Evolutionary conservation across 116 monocot genomes (phyloP).

Genomic region (Zostera marina): DNA sequence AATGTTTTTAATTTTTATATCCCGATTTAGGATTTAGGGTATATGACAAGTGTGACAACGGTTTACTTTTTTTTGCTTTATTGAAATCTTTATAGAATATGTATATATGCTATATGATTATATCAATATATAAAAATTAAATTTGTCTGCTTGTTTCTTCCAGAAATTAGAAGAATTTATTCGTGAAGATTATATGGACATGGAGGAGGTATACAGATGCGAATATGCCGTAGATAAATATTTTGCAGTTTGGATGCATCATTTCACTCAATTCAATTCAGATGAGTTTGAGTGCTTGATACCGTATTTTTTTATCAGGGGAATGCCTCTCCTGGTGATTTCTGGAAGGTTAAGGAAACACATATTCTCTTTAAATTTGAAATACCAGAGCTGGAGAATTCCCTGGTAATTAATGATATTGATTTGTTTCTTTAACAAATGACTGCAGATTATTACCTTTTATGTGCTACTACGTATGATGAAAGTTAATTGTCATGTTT

Average conservation of each 20-base stretch:
- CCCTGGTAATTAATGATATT: constrained; percentile 29
- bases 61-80: no score
- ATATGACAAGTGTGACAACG: no score
- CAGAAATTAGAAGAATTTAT: constrained; percentile 17
- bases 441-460: constrained; percentile 1
- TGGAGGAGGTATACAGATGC: constrained; percentile 4
- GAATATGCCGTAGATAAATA: neutral
- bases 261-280: neutral
- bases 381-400: constrained; percentile 36
- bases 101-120: neutral
- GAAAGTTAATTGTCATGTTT: neutral
- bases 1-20: no score
- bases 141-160: neutral
- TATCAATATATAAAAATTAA: neutral
- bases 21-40: no score
- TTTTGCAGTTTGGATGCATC: neutral
- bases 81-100: no score
- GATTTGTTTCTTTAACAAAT: neutral
- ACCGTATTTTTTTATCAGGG: constrained; percentile 3
- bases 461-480: neutral
- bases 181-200: constrained; percentile 6
- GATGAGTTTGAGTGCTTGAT: neutral
- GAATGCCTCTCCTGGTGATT: neutral
- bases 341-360: neutral
- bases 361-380: constrained; percentile 40